A percentile compares a stretch with the other conserved stretches of the same genome.
Evolutionary conservation across 2,329 filamentous ascomycete genomes (phyloP).

Genomic region (Amylocarpus encephaloides): DNA sequence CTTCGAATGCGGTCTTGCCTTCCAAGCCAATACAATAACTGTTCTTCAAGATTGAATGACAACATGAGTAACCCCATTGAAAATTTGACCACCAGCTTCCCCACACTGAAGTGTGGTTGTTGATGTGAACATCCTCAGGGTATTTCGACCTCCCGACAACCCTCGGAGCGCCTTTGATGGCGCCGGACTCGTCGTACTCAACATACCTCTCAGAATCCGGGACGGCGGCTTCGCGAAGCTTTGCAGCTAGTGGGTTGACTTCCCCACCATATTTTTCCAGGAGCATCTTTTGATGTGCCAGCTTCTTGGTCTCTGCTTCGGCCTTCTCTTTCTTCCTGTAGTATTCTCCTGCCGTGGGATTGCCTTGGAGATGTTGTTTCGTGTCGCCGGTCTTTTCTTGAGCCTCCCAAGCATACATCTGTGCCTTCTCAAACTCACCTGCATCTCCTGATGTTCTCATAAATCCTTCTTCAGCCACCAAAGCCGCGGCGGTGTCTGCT

Average conservation of each 20-base stretch:
- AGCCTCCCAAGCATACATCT: conserved; percentile 89
- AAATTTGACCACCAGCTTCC: conserved; percentile 97
- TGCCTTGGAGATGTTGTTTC: conserved; percentile 85
- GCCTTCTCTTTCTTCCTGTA: conserved; percentile 72
- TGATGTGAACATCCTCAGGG: conserved; percentile 74
- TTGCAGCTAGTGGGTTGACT: conserved; percentile 51
- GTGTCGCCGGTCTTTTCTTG: conserved; percentile 78
- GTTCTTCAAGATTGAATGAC: conserved; percentile 89
- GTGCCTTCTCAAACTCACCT: conserved; percentile 83
- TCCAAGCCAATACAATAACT: conserved; percentile 95
- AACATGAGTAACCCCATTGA: conserved; percentile 93
- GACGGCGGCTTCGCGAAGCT: conserved; percentile 60
- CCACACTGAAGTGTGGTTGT: conserved; percentile 92
- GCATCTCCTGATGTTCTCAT: conserved; percentile 85
- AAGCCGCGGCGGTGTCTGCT: conserved; percentile 68
- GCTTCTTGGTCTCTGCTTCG: conserved; percentile 63
- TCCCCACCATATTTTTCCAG: conserved; percentile 76
- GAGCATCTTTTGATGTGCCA: conserved; percentile 62
- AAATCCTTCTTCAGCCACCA: conserved; percentile 92
- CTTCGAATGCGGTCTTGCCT: conserved; percentile 74
- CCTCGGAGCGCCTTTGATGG: conserved; percentile 81
- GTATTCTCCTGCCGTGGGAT: conserved; percentile 87
- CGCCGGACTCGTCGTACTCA: conserved; percentile 87
- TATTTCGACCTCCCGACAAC: conserved; percentile 83
- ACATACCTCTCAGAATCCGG: conserved; percentile 81